phyloP scores from a whole-genome alignment of 148 eudicot species.

The Chenopodium quinoa region DNA sequence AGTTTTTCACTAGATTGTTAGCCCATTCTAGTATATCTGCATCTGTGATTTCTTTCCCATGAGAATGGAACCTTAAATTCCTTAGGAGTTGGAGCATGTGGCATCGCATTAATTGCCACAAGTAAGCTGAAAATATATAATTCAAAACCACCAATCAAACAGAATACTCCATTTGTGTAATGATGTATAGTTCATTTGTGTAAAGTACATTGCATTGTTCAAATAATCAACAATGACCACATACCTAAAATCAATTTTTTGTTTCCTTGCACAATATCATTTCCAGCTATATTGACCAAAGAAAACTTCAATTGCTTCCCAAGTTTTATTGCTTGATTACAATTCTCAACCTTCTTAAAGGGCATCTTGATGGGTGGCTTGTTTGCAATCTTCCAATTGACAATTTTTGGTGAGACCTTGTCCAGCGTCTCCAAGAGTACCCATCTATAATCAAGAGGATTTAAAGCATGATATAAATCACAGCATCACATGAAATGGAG shows the following conservation, averaged over 20 bases:
- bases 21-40: constrained; percentile 95
- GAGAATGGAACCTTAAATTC: constrained; percentile 83
- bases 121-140: constrained; percentile 62
- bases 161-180: not conserved
- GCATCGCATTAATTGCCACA: constrained; percentile 97
- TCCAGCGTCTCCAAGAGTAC: constrained; percentile 85
- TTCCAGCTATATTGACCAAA: constrained; percentile 95
- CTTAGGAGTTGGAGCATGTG: constrained; percentile 94
- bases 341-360: constrained; percentile 95
- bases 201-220: not conserved
- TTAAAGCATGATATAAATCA: not conserved
- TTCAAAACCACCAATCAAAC: constrained; percentile 7
- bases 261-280: constrained; percentile 97
- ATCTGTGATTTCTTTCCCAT: constrained; percentile 89
- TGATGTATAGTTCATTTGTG: not conserved
- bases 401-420: constrained; percentile 92
- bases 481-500: not conserved
- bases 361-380: constrained; percentile 99
- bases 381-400: constrained; percentile 88
- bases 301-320: constrained; percentile 98
- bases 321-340: constrained; percentile 94
- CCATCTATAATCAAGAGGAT: constrained; percentile 60
- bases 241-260: constrained; percentile 91
- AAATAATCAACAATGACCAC: constrained; percentile 16
- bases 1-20: constrained; percentile 62